These are phyloP conservation scores for Wickerhamiella azymoides DNA, from an alignment of 805 yeast genomes.

Conservation along the genomic window DNA sequence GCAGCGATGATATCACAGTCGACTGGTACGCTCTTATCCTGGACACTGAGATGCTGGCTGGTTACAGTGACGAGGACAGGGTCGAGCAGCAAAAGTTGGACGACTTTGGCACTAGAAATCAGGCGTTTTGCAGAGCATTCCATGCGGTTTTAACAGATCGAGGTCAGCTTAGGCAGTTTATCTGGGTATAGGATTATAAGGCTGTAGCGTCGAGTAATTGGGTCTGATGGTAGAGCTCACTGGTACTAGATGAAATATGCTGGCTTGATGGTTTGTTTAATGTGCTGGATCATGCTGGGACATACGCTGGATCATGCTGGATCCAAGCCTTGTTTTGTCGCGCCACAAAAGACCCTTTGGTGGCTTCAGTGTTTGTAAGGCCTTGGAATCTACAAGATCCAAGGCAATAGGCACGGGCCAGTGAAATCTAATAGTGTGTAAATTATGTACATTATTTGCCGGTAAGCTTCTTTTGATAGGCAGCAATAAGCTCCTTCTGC, in stretches of 20 bases:
- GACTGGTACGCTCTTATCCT: background rate
- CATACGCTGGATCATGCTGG: too few relatives aligned
- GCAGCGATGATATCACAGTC: conserved; percentile 3
- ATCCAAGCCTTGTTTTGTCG: too few relatives aligned
- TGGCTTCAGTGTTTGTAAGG: too few relatives aligned
- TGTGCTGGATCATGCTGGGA: too few relatives aligned
- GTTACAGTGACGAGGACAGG: conserved; percentile 4
- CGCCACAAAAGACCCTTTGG: too few relatives aligned
- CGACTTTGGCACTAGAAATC: conserved; percentile 4
- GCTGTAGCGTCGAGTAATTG: too few relatives aligned
- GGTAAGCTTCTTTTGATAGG: conserved; percentile 46
- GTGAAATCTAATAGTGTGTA: too few relatives aligned
- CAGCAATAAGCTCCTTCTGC: conserved; percentile 81
- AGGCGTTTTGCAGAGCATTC: conserved; percentile 1
- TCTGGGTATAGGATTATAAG: background rate
- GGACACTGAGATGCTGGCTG: background rate
- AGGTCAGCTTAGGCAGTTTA: background rate
- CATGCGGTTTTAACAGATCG: background rate
- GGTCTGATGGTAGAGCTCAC: too few relatives aligned
- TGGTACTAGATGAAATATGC: too few relatives aligned
- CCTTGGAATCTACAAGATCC: too few relatives aligned
- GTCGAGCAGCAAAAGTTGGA: conserved; percentile 1
- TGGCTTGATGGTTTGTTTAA: too few relatives aligned
- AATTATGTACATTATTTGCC: conserved; percentile 19
- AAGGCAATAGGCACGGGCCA: too few relatives aligned